These are phyloP conservation scores for Fusarium brevicatenulatum DNA, from an alignment of 2,329 filamentous ascomycete species.

Conservation along the genomic window DNA sequence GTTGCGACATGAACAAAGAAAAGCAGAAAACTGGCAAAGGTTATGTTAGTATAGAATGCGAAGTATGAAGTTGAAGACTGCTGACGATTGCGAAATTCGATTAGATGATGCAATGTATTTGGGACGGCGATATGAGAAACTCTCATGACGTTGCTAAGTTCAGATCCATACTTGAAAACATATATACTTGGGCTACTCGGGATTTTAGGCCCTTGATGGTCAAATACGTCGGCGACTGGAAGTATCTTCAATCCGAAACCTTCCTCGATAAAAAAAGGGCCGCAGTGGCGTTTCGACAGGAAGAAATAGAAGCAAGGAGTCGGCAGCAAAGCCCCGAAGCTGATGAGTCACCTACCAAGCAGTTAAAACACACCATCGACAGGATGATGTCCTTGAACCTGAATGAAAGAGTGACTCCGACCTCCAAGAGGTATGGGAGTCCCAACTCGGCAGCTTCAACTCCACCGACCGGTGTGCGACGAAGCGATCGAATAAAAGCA, in stretches of 20 bases:
- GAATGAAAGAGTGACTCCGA: background rate
- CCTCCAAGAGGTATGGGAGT: background rate
- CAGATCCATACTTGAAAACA: background rate
- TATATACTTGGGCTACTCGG: background rate
- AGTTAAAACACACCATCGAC: background rate
- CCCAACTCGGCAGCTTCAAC: background rate
- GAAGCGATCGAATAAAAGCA: background rate
- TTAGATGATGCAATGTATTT: background rate
- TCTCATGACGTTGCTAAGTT: background rate
- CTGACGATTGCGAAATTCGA: background rate
- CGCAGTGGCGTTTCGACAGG: background rate
- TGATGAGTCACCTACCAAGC: background rate
- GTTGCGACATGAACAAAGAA: accelerated
- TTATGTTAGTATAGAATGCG: background rate
- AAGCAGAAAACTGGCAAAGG: background rate
- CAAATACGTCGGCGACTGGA: background rate
- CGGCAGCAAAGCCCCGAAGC: background rate
- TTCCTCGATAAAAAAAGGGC: accelerated
- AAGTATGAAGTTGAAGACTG: background rate
- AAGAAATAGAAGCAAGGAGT: background rate
- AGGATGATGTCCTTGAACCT: background rate
- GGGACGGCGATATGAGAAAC: background rate
- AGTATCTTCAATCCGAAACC: accelerated
- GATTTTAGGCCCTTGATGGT: background rate
- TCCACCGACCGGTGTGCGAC: background rate